Evolutionary conservation across 2,329 filamentous ascomycete species (phyloP).

Genomic region (Elsinoe perseae): DNA sequence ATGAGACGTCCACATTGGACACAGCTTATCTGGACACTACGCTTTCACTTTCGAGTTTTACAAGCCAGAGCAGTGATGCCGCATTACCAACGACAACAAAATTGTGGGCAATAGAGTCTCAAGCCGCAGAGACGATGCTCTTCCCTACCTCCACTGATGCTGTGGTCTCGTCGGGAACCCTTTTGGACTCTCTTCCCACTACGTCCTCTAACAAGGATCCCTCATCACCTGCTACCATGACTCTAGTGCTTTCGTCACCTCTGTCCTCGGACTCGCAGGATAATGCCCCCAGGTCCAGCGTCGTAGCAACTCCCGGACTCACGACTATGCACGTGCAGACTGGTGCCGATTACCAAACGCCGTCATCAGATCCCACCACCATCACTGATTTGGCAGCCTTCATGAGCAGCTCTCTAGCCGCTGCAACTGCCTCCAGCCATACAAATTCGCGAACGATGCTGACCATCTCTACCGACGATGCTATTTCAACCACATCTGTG

Average conservation of each 20-base stretch:
- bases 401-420: conserved; percentile 11
- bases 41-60: too few relatives aligned
- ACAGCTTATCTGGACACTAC: not conserved
- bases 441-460: not conserved
- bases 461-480: not conserved
- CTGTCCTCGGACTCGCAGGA: too few relatives aligned
- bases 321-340: too few relatives aligned
- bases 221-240: too few relatives aligned
- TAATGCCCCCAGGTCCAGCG: too few relatives aligned
- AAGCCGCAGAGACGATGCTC: not conserved
- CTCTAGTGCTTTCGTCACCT: too few relatives aligned
- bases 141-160: not conserved
- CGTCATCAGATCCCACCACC: not conserved
- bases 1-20: not conserved
- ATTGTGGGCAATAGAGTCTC: too few relatives aligned
- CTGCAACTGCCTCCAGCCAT: not conserved
- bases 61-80: not conserved
- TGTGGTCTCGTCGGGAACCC: too few relatives aligned
- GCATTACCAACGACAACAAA: not conserved
- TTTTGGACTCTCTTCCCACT: too few relatives aligned
- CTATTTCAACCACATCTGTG: not conserved
- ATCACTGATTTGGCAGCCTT: conserved; percentile 4
- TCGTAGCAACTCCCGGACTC: too few relatives aligned
- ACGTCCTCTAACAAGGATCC: too few relatives aligned
- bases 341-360: too few relatives aligned